phyloP scores from a whole-genome alignment of 495 filamentous ascomycete genomes.

The Hypoxylon intermedium region DNA sequence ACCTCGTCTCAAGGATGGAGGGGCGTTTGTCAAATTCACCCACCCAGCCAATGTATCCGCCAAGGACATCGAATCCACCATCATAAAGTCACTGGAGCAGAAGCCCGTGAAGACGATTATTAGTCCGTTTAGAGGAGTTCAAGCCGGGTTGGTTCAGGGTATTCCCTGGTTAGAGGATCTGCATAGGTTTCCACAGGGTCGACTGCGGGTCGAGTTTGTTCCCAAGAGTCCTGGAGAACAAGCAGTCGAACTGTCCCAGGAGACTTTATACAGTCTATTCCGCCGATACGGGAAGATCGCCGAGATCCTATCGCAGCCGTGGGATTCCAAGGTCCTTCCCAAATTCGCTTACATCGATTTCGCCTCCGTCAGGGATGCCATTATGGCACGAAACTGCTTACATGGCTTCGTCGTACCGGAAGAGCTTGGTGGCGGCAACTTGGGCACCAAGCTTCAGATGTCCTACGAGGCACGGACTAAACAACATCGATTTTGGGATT shows the following conservation, averaged over 20 bases:
- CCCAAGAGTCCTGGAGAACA: slow-evolving; percentile 67
- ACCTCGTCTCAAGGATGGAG: slow-evolving; percentile 87
- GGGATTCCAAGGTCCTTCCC: slow-evolving; percentile 82
- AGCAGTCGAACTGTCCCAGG: slow-evolving; percentile 80
- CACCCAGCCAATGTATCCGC: slow-evolving; percentile 60
- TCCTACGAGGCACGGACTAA: slow-evolving; percentile 82
- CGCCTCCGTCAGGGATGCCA: slow-evolving; percentile 68
- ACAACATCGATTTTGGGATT: slow-evolving; percentile 80
- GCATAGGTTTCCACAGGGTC: slow-evolving; percentile 76
- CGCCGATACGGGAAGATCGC: slow-evolving; percentile 85
- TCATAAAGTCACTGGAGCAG: slow-evolving; percentile 62
- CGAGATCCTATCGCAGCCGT: slow-evolving; percentile 78
- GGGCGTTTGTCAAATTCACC: slow-evolving; percentile 89
- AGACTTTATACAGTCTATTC: slow-evolving; percentile 86
- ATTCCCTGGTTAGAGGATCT: slow-evolving; percentile 96
- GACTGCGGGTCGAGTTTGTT: slow-evolving; percentile 84
- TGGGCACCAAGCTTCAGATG: slow-evolving; percentile 76
- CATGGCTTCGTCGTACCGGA: slow-evolving; percentile 79
- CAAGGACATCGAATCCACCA: slow-evolving; percentile 63
- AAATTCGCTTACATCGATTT: slow-evolving; percentile 83
- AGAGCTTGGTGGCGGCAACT: slow-evolving; percentile 70
- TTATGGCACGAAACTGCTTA: slow-evolving; percentile 91
- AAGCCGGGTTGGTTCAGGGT: slow-evolving; percentile 73
- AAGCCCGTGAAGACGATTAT: slow-evolving; percentile 87
- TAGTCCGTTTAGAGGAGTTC: slow-evolving; percentile 77